Base-by-base conservation (phyloP, 2,329 filamentous ascomycete genomes). In the Decorospora gaudefroyi region DNA sequence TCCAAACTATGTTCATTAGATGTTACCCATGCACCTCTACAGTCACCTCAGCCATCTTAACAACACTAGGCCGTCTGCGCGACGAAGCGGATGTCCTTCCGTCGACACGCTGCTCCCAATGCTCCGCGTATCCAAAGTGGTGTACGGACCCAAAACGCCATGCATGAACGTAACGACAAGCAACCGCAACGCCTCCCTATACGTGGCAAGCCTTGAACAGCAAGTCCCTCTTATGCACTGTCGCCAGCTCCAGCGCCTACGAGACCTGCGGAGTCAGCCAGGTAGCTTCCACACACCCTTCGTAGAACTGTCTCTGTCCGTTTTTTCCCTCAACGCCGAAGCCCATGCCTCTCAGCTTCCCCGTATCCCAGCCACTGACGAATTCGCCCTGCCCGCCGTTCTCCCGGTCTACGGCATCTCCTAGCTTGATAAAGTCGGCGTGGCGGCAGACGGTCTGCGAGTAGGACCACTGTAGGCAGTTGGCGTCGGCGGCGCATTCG, bases 361-460 rank as follows among this genome's bases (percentile, higher is more conserved):
- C 63, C 1, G 64, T 51, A 29, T 71, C 68, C 70, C 71, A 73
- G 4, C 70, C 71, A 3, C 59, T 65, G 6, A 66, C 63, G 31
- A 70, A 72, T 17, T 69, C 64, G 40, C 65, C 62, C 43, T 72
- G 68, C 1, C 62, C 57, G 43, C 62, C 55, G 27, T 61, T 61
- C 39, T 68, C 62, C 6, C 52, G 39, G 36, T 68, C 59, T 6
- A 72, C 66, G 15, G 57, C 56, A 25, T 69, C 61, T 10, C 67
- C 57, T 43, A 68, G 54, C 40, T 64, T 66, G 47, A 68, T 69
- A 31, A 64, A 67, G 28, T 65, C 62, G 3, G 65, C 70, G 18
- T 69, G 63, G 18, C 69, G 65, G 39, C 72, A 70, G 2, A 69
- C 68, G 15, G 64, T 65, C 27, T 71, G 61, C 5, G 66, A 67